Evolutionary conservation across 164 flowering plant species (phyloP), one percentile per base, ranked within the genome.

Genomic region (Protea cynaroides): DNA sequence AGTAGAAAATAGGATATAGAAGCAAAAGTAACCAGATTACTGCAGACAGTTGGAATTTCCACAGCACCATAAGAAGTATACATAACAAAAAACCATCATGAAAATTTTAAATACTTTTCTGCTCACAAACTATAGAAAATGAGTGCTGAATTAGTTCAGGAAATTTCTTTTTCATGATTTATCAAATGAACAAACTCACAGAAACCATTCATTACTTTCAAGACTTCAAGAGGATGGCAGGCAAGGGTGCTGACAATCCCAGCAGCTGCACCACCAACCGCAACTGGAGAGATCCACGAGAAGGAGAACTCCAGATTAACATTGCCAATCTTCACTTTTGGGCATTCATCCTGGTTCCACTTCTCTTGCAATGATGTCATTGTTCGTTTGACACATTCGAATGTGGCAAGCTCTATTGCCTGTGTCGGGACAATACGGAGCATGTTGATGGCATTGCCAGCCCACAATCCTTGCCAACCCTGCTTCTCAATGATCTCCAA

Each of bases 231-330:
- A 59, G 99, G 99, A 75, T 94, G 97, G 73, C 96, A 89, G 7
- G 72, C 84, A 49, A 94, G 90, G 0, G 96, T 91, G 77, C 96
- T 82, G 54, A 77, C 82, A 78, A 94, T 40, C 25, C 99, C 99
- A 65, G 99, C 97, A 65, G 96, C 87, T 22, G 99, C 99, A 78
- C 99, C 99, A 24, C 92, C 99, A 65, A 89, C 92, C 43, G 96
- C 97, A 75, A 83, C 79, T 0, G 97, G 99, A 68, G 97, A 94
- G 65, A 94, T 64, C 97, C 99, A 94, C 1, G 90, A 78, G 50
- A 89, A 76, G 46, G 92, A 76, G 12, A 88, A 71, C 62, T 69
- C 79, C 49, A 94, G 61, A 65, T 70, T 79, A 58, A 85, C 23
- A 59, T 36, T 62, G 52, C 90, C 96, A 49, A 88, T 77, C 62